Conservation (phyloP, 2,329 filamentous ascomycete species). For the Penicillium hesseltinei region DNA sequence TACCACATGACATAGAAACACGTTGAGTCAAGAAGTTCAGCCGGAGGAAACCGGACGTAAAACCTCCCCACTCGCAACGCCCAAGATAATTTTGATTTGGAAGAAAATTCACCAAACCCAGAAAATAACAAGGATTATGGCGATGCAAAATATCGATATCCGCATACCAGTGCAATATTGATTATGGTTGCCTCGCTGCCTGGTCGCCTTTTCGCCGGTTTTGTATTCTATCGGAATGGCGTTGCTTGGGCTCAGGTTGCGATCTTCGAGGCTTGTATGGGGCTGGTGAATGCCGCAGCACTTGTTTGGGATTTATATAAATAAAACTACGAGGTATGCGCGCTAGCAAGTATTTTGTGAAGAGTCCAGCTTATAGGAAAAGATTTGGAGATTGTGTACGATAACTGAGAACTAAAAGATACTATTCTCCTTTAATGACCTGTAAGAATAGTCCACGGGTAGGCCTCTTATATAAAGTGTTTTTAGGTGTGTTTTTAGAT, state of each 20-base stretch:
- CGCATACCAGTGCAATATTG: not conserved
- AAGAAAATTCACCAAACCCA: not conserved
- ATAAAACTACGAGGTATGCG: too few species aligned
- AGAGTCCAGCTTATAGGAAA: not conserved
- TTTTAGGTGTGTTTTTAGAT: too few species aligned
- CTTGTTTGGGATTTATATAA: too few species aligned
- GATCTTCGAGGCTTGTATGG: too few species aligned
- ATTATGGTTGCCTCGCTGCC: too few species aligned
- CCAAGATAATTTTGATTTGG: not conserved
- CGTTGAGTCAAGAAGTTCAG: not conserved
- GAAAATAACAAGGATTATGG: conserved; percentile 25
- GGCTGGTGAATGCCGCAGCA: too few species aligned
- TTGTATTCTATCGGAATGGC: too few species aligned
- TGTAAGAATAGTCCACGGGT: too few species aligned
- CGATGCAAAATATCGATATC: not conserved
- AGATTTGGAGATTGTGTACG: not conserved
- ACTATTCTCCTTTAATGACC: not conserved
- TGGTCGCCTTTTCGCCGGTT: too few species aligned
- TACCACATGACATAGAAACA: not conserved
- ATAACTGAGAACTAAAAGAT: not conserved
- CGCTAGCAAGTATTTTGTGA: not conserved
- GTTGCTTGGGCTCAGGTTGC: too few species aligned
- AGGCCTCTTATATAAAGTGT: too few species aligned
- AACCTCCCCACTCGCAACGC: not conserved
- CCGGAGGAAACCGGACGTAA: not conserved